Evolutionary conservation across 371 early-diverging fungal species (phyloP), one percentile per base, ranked within the genome.

Genomic region (Fennellomyces sp.): DNA sequence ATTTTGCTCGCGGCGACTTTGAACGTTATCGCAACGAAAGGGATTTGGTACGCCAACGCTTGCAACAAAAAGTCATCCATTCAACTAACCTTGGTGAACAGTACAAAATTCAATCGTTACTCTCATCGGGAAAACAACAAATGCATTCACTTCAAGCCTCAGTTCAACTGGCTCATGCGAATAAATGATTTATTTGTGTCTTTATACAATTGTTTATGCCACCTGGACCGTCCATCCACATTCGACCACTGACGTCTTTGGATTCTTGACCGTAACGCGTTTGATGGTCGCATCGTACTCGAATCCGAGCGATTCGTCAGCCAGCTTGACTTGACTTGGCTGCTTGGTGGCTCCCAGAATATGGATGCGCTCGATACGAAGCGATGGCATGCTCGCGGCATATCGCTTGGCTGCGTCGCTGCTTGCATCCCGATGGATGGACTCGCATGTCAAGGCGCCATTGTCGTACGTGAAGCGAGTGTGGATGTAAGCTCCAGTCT

Each of bases 221-320:
- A 54, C 38, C 23, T 10, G 23, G 15, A 59, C 26, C 3, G 66
- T 69, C 89, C 91, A 93, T 59, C 85, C 87, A 41, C 64, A 68
- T 56, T 80, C 66, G 35, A 79, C 75, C 30, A 91, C 69, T 19
- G 70, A 61, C 17, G 88, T 83, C 42, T 84, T 81, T 4, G 92
- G 92, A 58, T 90, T 85, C 68, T 90, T 91, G 55, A 91, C 76
- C 6, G 78, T 69, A 51, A 83, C 65, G 12, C 75, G 75, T 27
- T 67, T 42, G 21, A 61, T 64, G 17, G 64, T 60, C 2, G 57
- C 48, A 55, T 67, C 61, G 29, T 67, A 63, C 7, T 53, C 64
- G 42, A 71, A 71, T 12, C 42, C 42, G 11, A 55, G 57, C 17
- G 50, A 49, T 5, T 5, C 29, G 19, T 57, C 38, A 42, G 10